phyloP scores from a whole-genome alignment of 78 protist species.

The Dictyostelium citrinum region DNA sequence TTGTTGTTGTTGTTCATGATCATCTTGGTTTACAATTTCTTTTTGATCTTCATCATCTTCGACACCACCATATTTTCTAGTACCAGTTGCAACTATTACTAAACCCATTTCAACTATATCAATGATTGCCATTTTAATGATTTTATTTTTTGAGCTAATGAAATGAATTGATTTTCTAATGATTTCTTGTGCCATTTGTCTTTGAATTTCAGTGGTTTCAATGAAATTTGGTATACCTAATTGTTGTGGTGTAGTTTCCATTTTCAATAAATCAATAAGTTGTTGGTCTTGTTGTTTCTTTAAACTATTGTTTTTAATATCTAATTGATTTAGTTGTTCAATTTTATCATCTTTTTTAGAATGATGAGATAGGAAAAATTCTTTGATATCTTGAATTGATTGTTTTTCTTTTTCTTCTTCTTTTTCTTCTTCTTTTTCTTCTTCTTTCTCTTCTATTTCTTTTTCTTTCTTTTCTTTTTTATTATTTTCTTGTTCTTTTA shows the following conservation, averaged over 20 bases:
- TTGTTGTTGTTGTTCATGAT: background rate
- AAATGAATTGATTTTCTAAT: conserved; percentile 43
- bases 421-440: background rate
- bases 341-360: background rate
- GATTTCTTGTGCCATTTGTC: conserved; percentile 22
- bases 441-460: background rate
- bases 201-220: conserved; percentile 30
- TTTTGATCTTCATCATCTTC: conserved; percentile 2
- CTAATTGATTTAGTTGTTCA: background rate
- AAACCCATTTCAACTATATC: conserved; percentile 55
- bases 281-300: background rate
- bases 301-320: background rate
- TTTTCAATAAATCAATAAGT: background rate
- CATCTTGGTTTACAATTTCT: background rate
- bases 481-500: background rate
- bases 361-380: conserved; percentile 46
- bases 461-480: background rate
- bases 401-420: background rate
- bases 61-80: conserved; percentile 50
- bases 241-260: background rate
- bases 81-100: conserved; percentile 44
- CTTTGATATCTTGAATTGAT: conserved; percentile 51
- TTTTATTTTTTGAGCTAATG: conserved; percentile 9
- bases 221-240: conserved; percentile 1
- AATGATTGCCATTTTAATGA: conserved; percentile 4